These are phyloP conservation scores for Zoysia matrella DNA, from an alignment of 202 grass and related monocot species.

Conservation along the genomic window DNA sequence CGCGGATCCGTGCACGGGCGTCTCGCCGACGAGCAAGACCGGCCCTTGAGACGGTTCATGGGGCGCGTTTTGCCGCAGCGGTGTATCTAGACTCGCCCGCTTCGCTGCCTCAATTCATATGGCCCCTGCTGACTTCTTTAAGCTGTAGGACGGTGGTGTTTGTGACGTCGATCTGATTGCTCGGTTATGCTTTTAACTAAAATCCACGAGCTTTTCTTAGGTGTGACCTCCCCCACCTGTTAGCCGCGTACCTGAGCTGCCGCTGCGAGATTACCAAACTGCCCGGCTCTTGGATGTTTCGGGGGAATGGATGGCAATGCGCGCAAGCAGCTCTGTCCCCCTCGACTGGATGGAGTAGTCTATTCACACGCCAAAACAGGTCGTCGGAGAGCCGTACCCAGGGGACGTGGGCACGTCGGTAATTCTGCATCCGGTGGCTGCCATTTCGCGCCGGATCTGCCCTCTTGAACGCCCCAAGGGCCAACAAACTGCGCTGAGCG, in stretches of 20 bases:
- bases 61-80: not conserved
- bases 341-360: no score
- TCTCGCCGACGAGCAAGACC: conserved; percentile 32
- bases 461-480: conserved; percentile 57
- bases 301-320: not conserved
- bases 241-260: conserved; percentile 16
- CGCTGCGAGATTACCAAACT: conserved; percentile 1
- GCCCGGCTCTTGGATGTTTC: conserved; percentile 11
- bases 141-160: not conserved
- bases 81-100: conserved; percentile 1
- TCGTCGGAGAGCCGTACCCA: no score
- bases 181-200: not conserved
- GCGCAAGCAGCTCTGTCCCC: no score
- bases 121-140: not conserved
- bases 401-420: not conserved
- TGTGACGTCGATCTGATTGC: not conserved
- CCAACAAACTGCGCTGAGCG: conserved; percentile 16
- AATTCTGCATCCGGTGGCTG: conserved; percentile 12
- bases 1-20: conserved; percentile 17
- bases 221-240: not conserved
- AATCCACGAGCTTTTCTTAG: not conserved
- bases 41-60: conserved; percentile 26
- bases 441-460: not conserved
- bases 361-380: no score
- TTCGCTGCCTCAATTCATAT: not conserved